Conservation (phyloP, 78 protist genomes). For the Chrysochromulina parva region DNA sequence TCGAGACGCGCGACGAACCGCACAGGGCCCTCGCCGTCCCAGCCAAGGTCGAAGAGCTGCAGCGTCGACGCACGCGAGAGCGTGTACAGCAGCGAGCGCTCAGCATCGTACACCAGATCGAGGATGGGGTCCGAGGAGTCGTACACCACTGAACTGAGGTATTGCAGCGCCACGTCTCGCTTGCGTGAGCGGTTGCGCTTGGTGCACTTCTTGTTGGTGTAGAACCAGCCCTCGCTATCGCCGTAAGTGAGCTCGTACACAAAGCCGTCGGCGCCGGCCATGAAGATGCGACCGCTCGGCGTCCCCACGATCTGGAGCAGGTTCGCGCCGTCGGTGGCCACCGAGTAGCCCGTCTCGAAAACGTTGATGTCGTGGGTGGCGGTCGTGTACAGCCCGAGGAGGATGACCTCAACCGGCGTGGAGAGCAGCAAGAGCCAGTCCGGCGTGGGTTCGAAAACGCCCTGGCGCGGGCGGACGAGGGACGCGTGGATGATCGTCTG, state of each 20-base stretch:
- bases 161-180: neutral
- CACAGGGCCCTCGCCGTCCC: neutral
- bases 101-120: neutral
- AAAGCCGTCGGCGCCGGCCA: conserved; percentile 43
- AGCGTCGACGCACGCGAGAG: neutral
- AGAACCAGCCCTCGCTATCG: neutral
- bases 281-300: conserved; percentile 10
- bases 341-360: neutral
- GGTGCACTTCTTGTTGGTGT: too few relatives aligned
- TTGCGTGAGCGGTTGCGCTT: neutral
- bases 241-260: conserved; percentile 29
- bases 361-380: neutral
- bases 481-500: conserved; percentile 31
- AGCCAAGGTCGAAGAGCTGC: neutral
- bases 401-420: conserved; percentile 35
- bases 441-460: conserved; percentile 28
- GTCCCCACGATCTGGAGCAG: conserved; percentile 15
- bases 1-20: too few relatives aligned
- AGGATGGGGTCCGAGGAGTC: neutral
- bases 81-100: conserved; percentile 14
- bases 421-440: conserved; percentile 4
- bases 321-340: conserved; percentile 43
- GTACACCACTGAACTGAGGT: neutral
- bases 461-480: conserved; percentile 20
- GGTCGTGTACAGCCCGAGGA: conserved; percentile 15